Base-by-base conservation (phyloP, 2,329 filamentous ascomycete genomes). In the Aspergillus viridinutans region DNA sequence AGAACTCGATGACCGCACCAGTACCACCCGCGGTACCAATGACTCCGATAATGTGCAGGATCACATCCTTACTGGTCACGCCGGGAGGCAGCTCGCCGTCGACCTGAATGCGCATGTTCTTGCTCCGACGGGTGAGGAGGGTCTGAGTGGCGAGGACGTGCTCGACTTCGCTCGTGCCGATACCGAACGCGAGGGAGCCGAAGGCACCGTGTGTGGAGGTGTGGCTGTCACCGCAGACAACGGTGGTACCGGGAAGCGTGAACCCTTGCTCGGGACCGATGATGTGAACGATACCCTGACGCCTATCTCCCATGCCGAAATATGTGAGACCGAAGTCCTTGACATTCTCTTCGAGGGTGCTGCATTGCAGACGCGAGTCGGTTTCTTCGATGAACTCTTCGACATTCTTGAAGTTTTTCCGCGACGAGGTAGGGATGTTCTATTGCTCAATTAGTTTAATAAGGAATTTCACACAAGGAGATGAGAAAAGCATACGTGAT, bases 251-350 rank as follows among this genome's bases (percentile, higher is more conserved):
- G 45, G 94, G 94, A 40, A 97, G 88, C 56, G 94, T 99, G 81
- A 99, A 99, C 65, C 94, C 94, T 77, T 99, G 94, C 81, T 99
- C 94, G 43, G 94, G 94, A 38, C 94, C 94, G 68, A 99, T 97
- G 69, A 99, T 90, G 78, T 99, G 94, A 57, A 97, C 94, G 68
- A 99, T 99, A 64, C 94, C 94, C 78, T 99, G 94, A 64, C 94
- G 88, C 83, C 94, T 95, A 78, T 97, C 93, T 66, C 89, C 90
- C 62, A 99, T 87, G 60, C 94, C 94, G 72, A 99, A 99, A 79
- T 97, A 97, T 74, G 92, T 97, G 70, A 99, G 83, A 70, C 90
- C 92, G 73, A 97, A 97, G 64, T 93, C 90, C 79, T 93, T 94
- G 69, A 99, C 93, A 69, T 99, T 99, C 68, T 97, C 88, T 80